Evolutionary conservation across 495 filamentous ascomycete genomes (phyloP), one percentile per base, ranked within the genome.

Genomic region (Penicillium daleae): DNA sequence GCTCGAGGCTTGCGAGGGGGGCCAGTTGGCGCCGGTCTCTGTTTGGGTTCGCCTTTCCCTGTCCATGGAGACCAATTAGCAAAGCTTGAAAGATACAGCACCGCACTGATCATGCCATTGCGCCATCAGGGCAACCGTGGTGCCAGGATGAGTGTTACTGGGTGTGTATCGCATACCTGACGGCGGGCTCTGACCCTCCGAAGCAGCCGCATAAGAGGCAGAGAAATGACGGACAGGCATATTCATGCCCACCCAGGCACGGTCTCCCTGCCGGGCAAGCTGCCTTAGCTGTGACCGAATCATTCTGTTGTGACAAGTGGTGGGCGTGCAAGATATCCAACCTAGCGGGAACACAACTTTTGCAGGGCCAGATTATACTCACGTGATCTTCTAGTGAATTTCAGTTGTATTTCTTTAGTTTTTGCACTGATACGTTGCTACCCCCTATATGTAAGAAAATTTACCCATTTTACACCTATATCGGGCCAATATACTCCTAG

Each of bases 191-290:
- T 71, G 42, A 39, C 61, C 66, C 51, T 71, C 69, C 13, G 54
- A 44, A 50, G 67, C 66, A 17, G 61, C 60, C 49, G 50, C 37
- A 42, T 53, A 64, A n/a, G 66, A 64, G 53, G 55, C 62, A 39
- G 78, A 80, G 33, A 80, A 76, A 17, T 69, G 65, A 13, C 78
- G 75, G 35, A 71, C 37, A 7, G 70, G 49, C 17, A 57, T 27
- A 9, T 57, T 31, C 8, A 62, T 26, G 44, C 66, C 56, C 31
- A 67, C 7, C 46, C 66, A 63, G 2, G 57, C 29, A 53, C 55
- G 66, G 33, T 71, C 62, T 29, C 61, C 44, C n/a, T 65, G 64
- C 37, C 64, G 61, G 24, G 60, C 13, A 19, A 71, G 31, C 27
- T 67, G 71, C 42, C 74, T 62, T 31, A 74, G 26, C 49, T 67